Evolutionary conservation across 2,329 filamentous ascomycete genomes (phyloP).

Genomic region (Calonectria ilicicola): DNA sequence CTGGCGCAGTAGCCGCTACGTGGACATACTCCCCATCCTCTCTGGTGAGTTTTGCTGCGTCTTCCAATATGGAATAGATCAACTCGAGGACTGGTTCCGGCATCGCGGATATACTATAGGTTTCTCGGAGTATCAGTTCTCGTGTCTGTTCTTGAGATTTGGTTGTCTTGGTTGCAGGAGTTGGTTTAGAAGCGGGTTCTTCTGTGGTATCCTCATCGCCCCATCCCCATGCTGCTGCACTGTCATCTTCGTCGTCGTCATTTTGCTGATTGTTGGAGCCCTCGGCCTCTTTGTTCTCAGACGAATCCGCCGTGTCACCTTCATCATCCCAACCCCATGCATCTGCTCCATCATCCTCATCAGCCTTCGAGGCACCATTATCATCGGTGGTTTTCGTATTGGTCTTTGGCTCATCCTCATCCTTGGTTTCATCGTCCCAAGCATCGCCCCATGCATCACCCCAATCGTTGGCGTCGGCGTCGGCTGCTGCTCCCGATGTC

Average conservation of each 20-base stretch:
- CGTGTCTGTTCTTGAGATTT: slow-evolving; percentile 54
- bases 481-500: slow-evolving; percentile 61
- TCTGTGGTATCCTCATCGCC: slow-evolving; percentile 71
- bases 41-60: slow-evolving; percentile 70
- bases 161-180: slow-evolving; percentile 24
- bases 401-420: slow-evolving; percentile 41
- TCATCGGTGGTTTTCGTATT: slow-evolving; percentile 30
- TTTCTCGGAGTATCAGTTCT: slow-evolving; percentile 85
- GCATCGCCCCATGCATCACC: slow-evolving; percentile 80
- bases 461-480: slow-evolving; percentile 73
- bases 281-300: slow-evolving; percentile 23
- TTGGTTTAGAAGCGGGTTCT: slow-evolving; percentile 35
- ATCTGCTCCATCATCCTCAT: slow-evolving; percentile 64
- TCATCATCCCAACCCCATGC: slow-evolving; percentile 91
- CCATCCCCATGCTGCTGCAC: slow-evolving; percentile 85
- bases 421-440: slow-evolving; percentile 79
- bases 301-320: slow-evolving; percentile 43
- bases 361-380: slow-evolving; percentile 22
- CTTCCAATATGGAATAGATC: slow-evolving; percentile 70
- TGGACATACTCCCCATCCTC: slow-evolving; percentile 64
- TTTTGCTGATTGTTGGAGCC: slow-evolving; percentile 35
- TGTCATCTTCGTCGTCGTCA: slow-evolving; percentile 59
- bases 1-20: slow-evolving; percentile 75
- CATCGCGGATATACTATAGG: slow-evolving; percentile 89
- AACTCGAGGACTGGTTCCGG: slow-evolving; percentile 81